phyloP scores from a whole-genome alignment of 2,329 filamentous ascomycete genomes.

The Colletotrichum lini region DNA sequence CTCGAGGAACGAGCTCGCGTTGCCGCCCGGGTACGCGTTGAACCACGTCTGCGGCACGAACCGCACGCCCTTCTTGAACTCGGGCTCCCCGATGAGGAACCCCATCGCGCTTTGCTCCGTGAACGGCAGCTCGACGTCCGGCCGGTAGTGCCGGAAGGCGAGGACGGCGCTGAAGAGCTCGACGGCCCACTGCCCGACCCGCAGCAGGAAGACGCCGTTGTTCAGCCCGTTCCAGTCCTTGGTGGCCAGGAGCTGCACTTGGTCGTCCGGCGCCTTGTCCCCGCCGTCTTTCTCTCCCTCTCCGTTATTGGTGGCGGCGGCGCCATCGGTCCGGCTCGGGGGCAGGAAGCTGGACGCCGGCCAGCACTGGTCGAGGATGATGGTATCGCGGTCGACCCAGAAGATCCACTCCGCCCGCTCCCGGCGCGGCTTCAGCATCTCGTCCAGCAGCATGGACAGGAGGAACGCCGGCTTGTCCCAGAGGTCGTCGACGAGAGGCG shows the following conservation, averaged over 20 bases:
- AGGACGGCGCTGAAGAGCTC: constrained; percentile 43
- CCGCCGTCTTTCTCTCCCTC: background rate
- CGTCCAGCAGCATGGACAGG: constrained; percentile 48
- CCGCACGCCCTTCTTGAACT: constrained; percentile 22
- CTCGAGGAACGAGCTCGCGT: background rate
- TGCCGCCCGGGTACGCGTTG: constrained; percentile 41
- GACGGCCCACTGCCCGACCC: constrained; percentile 40
- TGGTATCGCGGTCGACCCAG: constrained; percentile 45
- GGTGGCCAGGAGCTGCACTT: constrained; percentile 36
- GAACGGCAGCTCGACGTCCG: constrained; percentile 37
- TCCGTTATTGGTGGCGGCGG: background rate
- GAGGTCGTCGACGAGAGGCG: constrained; percentile 48
- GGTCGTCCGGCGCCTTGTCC: background rate
- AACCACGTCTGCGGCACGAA: constrained; percentile 44
- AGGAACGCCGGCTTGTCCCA: constrained; percentile 59
- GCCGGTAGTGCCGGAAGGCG: constrained; percentile 40
- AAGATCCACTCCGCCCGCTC: constrained; percentile 43
- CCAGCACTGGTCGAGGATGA: constrained; percentile 43
- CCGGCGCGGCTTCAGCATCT: constrained; percentile 40
- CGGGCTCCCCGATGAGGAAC: constrained; percentile 33
- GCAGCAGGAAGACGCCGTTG: constrained; percentile 44
- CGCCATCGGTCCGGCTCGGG: background rate
- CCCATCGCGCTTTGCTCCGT: constrained; percentile 45
- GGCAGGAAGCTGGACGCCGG: constrained; percentile 29
- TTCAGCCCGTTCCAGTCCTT: constrained; percentile 44